Evolutionary conservation across 1,139 yeast species (phyloP).

Genomic region (Yamadazyma epiphylla): DNA sequence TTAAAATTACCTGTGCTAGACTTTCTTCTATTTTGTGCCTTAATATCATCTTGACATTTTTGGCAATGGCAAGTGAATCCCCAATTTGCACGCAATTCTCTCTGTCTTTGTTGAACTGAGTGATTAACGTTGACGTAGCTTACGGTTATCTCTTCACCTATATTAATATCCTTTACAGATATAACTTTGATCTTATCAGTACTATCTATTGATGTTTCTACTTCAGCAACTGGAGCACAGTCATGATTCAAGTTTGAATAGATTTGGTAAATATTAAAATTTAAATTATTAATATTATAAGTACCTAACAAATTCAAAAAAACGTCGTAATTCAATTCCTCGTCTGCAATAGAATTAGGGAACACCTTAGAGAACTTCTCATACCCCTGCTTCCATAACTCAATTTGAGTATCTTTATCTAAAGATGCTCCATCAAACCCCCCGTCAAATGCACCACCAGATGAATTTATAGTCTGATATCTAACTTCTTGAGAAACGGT

Average conservation of each 20-base stretch:
- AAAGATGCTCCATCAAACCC: conserved; percentile 48
- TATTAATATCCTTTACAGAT: conserved; percentile 55
- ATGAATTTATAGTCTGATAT: conserved; percentile 55
- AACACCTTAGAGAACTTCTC: conserved; percentile 48
- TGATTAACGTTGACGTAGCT: conserved; percentile 69
- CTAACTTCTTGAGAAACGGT: conserved; percentile 65
- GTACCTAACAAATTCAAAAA: conserved; percentile 64
- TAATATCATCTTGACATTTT: conserved; percentile 60
- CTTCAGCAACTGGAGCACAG: conserved; percentile 69
- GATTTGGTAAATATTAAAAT: conserved; percentile 55
- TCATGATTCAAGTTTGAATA: conserved; percentile 76
- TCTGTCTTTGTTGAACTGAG: conserved; percentile 59
- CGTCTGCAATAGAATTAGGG: conserved; percentile 26
- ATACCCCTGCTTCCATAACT: conserved; percentile 58
- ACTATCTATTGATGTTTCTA: conserved; percentile 43
- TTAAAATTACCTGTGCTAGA: conserved; percentile 23
- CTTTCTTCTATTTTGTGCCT: conserved; percentile 34
- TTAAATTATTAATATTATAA: conserved; percentile 69
- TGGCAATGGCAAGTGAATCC: conserved; percentile 73
- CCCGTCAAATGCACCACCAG: conserved; percentile 54
- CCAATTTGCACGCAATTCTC: conserved; percentile 73
- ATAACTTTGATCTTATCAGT: conserved; percentile 54
- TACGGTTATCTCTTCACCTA: conserved; percentile 67
- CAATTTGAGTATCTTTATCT: conserved; percentile 55
- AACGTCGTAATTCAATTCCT: conserved; percentile 45